phyloP scores from a whole-genome alignment of 140 eudicot species.

The Ambrosia hybrid region DNA sequence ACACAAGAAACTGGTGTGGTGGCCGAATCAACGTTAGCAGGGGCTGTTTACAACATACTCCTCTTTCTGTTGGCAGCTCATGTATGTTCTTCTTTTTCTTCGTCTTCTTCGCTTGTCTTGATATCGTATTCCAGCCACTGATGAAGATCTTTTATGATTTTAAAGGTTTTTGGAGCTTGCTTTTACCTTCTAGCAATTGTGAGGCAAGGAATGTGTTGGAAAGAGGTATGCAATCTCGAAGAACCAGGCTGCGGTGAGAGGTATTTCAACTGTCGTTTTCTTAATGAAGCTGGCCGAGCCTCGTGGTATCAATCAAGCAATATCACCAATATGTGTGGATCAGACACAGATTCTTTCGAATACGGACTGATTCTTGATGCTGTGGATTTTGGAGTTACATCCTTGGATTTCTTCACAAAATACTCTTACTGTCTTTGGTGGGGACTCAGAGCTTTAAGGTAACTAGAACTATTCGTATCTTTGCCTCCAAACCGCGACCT shows the following conservation, averaged over 20 bases:
- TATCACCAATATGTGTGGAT: slow-evolving; percentile 49
- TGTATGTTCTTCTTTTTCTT: slow-evolving; percentile 43
- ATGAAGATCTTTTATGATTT: neutral
- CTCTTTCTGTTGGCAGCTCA: slow-evolving; percentile 86
- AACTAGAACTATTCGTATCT: neutral
- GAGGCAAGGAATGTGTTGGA: slow-evolving; percentile 90
- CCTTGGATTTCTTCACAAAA: slow-evolving; percentile 52
- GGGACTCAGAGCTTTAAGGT: slow-evolving; percentile 85
- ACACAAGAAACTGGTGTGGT: slow-evolving; percentile 72
- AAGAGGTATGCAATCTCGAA: slow-evolving; percentile 53
- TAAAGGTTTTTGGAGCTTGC: slow-evolving; percentile 78
- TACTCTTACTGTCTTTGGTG: slow-evolving; percentile 89
- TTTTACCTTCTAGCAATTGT: slow-evolving; percentile 81
- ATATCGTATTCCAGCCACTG: slow-evolving; percentile 3
- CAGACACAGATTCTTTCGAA: slow-evolving; percentile 35
- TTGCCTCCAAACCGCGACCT: neutral
- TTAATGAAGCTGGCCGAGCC: slow-evolving; percentile 42
- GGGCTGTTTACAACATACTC: slow-evolving; percentile 77
- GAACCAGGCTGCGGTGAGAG: slow-evolving; percentile 46
- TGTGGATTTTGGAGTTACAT: slow-evolving; percentile 43
- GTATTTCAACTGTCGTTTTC: slow-evolving; percentile 55
- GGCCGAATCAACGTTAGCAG: slow-evolving; percentile 75
- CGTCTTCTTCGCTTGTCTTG: neutral
- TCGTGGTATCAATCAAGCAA: slow-evolving; percentile 64
- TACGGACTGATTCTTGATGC: slow-evolving; percentile 68